A percentile compares a stretch with the other conserved stretches of the same genome.
Conservation (phyloP, 208 protist genomes). For the Herpetomonas samuelpessoai region DNA sequence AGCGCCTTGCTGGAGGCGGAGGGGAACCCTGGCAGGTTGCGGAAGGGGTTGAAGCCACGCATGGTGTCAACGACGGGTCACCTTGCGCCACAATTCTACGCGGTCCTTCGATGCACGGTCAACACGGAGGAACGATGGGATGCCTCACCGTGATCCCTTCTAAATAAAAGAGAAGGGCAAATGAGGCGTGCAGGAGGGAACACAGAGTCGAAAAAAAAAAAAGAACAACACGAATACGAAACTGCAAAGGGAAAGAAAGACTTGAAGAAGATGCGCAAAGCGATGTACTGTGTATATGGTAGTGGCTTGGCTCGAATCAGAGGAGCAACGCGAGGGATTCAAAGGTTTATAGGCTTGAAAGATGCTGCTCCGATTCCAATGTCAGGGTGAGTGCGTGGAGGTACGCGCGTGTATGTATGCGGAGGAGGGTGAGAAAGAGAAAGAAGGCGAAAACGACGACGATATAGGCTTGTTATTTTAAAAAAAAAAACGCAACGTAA, state of each 20-base stretch:
- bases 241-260: neutral
- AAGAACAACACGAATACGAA: neutral
- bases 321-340: no score
- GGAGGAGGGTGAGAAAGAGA: slow-evolving; percentile 5
- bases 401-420: slow-evolving; percentile 3
- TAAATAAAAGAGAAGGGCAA: slow-evolving; percentile 1
- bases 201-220: slow-evolving; percentile 5
- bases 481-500: slow-evolving; percentile 9
- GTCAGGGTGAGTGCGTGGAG: slow-evolving; percentile 5
- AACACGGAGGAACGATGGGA: no score
- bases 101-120: neutral
- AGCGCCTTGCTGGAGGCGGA: neutral
- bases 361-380: no score
- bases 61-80: no score
- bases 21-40: neutral
- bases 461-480: slow-evolving; percentile 2
- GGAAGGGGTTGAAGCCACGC: neutral
- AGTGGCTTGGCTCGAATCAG: no score
- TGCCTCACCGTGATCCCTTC: no score
- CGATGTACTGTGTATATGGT: neutral
- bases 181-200: neutral
- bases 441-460: neutral
- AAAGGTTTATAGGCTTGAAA: no score
- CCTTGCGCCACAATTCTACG: no score
- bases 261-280: neutral